phyloP scores from a whole-genome alignment of 306 rosid species.

The Prunus armeniaca region DNA sequence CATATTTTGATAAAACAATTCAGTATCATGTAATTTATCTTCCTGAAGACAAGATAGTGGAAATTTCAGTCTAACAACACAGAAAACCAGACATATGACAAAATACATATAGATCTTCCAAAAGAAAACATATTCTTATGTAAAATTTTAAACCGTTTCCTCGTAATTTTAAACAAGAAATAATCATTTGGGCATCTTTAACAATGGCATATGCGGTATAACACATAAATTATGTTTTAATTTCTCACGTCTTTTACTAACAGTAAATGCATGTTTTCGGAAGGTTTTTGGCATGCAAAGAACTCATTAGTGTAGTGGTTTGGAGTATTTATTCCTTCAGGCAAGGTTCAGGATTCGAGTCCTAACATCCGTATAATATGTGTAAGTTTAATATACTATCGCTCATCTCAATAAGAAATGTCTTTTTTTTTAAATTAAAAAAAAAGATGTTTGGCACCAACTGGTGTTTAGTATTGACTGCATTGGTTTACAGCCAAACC shows the following conservation, averaged over 20 bases:
- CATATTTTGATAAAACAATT: neutral
- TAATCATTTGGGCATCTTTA: neutral
- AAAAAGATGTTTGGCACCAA: too few species aligned
- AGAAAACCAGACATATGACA: neutral
- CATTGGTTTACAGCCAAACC: neutral
- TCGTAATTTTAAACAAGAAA: neutral
- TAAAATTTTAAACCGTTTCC: neutral
- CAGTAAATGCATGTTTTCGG: too few species aligned
- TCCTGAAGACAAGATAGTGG: too few species aligned
- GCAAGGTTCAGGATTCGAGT: fast-evolving
- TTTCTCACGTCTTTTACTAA: too few species aligned
- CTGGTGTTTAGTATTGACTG: neutral
- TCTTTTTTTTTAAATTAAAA: too few species aligned
- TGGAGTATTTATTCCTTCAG: too few species aligned
- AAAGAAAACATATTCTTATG: neutral
- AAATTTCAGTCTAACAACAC: neutral
- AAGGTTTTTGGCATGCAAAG: too few species aligned
- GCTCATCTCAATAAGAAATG: too few species aligned
- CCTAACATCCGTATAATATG: fast-evolving
- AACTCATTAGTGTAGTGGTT: too few species aligned
- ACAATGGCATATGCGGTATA: neutral
- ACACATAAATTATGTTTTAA: neutral
- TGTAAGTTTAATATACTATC: too few species aligned
- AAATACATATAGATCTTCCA: neutral
- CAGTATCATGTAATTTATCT: too few species aligned